Evolutionary conservation across 2,329 filamentous ascomycete genomes (phyloP).

Genomic region (Fusarium metavorans): DNA sequence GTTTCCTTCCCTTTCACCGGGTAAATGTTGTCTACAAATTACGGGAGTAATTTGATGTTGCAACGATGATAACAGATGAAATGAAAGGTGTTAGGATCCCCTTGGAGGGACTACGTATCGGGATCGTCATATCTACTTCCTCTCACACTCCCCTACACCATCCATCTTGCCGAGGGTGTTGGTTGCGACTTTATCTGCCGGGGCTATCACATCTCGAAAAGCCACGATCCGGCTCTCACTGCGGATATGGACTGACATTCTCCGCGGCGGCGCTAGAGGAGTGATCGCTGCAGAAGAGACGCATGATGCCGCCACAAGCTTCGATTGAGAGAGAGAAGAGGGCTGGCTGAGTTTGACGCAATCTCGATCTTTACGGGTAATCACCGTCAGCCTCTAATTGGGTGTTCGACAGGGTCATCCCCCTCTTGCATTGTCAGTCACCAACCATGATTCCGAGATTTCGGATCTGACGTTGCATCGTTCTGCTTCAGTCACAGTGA

Average conservation of each 20-base stretch:
- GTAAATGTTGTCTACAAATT: background rate
- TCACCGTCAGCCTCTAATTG: constrained; percentile 12
- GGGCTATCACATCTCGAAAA: constrained; percentile 41
- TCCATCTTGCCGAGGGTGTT: background rate
- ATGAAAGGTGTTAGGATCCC: background rate
- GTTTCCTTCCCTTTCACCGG: background rate
- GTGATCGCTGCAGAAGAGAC: constrained; percentile 17
- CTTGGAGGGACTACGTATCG: background rate
- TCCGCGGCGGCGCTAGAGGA: constrained; percentile 29
- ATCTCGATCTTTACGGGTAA: constrained; percentile 6
- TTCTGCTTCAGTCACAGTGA: constrained; percentile 13
- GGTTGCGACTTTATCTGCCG: constrained; percentile 2
- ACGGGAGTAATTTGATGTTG: background rate
- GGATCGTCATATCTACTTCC: background rate
- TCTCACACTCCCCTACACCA: background rate
- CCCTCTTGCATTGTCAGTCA: background rate
- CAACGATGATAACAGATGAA: background rate
- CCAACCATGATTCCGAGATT: constrained; percentile 12
- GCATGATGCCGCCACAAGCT: constrained; percentile 1
- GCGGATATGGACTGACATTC: constrained; percentile 1
- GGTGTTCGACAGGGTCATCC: background rate
- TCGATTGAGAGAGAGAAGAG: background rate
- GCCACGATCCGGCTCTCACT: constrained; percentile 17
- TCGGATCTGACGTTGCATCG: constrained; percentile 27
- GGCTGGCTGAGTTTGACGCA: constrained; percentile 21